These are phyloP conservation scores for Cercospora berteroae DNA, from an alignment of 2,329 filamentous ascomycete genomes.

Conservation along the genomic window DNA sequence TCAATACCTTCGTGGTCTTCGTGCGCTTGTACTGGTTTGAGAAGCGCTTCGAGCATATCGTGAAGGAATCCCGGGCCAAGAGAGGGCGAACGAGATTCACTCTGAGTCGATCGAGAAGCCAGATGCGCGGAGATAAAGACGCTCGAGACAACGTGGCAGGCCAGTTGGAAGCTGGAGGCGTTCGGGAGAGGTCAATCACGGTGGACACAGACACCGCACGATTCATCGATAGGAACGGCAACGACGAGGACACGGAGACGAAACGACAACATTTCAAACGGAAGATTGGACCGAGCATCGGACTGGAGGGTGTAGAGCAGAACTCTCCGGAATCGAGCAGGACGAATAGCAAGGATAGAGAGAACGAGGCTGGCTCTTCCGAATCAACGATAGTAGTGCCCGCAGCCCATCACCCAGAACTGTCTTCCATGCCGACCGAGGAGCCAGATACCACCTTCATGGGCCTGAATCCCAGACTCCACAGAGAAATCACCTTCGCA, in stretches of 20 bases:
- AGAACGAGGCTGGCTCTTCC: constrained; percentile 19
- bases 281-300: constrained; percentile 42
- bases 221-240: constrained; percentile 54
- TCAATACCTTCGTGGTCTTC: constrained; percentile 84
- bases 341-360: constrained; percentile 12
- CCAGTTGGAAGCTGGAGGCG: constrained; percentile 62
- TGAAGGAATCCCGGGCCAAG: constrained; percentile 65
- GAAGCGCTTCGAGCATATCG: constrained; percentile 85
- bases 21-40: constrained; percentile 97
- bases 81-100: constrained; percentile 62
- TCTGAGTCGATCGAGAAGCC: constrained; percentile 39
- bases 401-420: not conserved
- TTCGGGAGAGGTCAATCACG: constrained; percentile 60
- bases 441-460: constrained; percentile 25
- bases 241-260: constrained; percentile 50
- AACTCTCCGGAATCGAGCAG: constrained; percentile 7
- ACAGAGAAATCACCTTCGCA: constrained; percentile 64
- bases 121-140: constrained; percentile 36
- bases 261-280: constrained; percentile 40
- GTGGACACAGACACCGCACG: constrained; percentile 42
- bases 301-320: constrained; percentile 1
- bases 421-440: not conserved
- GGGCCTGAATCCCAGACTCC: constrained; percentile 30
- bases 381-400: constrained; percentile 18
- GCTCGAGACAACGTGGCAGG: constrained; percentile 45